phyloP scores from a whole-genome alignment of 352 stramenopile species.

The Globisporangium paddicum region DNA sequence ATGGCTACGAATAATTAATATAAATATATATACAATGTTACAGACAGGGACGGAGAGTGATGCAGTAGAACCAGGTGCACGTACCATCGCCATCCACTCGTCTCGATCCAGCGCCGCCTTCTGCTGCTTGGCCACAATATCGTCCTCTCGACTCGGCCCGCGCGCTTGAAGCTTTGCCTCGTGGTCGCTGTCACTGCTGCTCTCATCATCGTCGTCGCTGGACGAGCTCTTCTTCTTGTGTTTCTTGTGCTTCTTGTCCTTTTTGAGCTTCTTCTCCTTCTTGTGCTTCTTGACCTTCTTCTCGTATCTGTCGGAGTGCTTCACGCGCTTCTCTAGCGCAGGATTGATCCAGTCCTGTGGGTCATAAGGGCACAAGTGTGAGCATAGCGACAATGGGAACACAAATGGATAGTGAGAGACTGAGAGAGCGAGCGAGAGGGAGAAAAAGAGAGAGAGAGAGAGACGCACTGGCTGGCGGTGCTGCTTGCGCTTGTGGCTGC shows the following conservation, averaged over 20 bases:
- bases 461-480: slow-evolving; percentile 16
- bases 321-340: slow-evolving; percentile 30
- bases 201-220: slow-evolving; percentile 15
- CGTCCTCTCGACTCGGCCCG: neutral
- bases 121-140: neutral
- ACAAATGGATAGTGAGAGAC: neutral
- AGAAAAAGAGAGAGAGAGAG: neutral
- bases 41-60: no score
- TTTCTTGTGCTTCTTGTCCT: slow-evolving; percentile 28
- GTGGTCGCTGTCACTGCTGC: slow-evolving; percentile 13
- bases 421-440: no score
- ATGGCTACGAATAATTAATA: slow-evolving; percentile 24
- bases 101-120: slow-evolving; percentile 39
- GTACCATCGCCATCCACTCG: slow-evolving; percentile 80
- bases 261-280: slow-evolving; percentile 31
- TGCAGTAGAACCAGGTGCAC: neutral
- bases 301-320: slow-evolving; percentile 9
- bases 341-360: slow-evolving; percentile 42
- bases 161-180: slow-evolving; percentile 3
- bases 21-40: no score
- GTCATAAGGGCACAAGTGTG: neutral
- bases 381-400: neutral
- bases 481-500: slow-evolving; percentile 13
- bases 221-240: slow-evolving; percentile 24
- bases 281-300: slow-evolving; percentile 23